Evolutionary conservation across 176 grass and related monocot species (phyloP), one percentile per base, ranked within the genome.

Genomic region (Alopecurus myosuroides): DNA sequence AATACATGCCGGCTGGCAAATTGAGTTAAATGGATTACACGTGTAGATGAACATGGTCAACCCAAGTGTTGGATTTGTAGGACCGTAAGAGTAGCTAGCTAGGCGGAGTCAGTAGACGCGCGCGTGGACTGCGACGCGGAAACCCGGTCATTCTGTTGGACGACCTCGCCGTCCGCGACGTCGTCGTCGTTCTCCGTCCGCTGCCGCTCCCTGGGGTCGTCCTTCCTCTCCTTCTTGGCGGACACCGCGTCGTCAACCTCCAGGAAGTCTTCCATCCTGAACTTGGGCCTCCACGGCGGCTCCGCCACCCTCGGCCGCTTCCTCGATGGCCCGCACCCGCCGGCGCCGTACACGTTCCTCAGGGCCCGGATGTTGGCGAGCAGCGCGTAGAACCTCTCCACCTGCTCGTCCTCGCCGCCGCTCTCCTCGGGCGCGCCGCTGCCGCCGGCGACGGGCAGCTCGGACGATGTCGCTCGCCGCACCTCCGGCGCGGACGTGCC

Each of bases 351-450:
- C 28, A 83, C 25, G 73, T n/a, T 28, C 28, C 84, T 45, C 55
- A 83, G 22, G 1, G 84, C 84, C 17, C 74, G 78, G 65, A 90
- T 78, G 84, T 86, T 90, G 11, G 72, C 79, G 15, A 90, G 42
- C 63, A 90, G 79, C 73, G 84, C 74, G 84, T 82, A 90, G 88
- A 90, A 90, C 79, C 36, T 35, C 84, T 86, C 79, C 55, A 90
- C 65, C 79, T 86, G 74, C 79, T 86, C 79, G 65, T 83, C 82
- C 22, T 89, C 88, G 7, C 33, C 53, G 20, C 17, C 71, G 39
- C 40, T 51, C 8, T 74, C 42, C 70, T 7, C 57, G 4, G 34
- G 31, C 8, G 23, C 31, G 26, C 66, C 40, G 11, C 65, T 25
- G 40, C 50, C 66, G 42, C 11, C 28, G 7, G 7, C 42, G 39